Percentiles rank a stretch among this genome's conserved stretches.
These are phyloP conservation scores for Monilinia fructicola DNA, from an alignment of 2,329 filamentous ascomycete species.

Conservation along the genomic window DNA sequence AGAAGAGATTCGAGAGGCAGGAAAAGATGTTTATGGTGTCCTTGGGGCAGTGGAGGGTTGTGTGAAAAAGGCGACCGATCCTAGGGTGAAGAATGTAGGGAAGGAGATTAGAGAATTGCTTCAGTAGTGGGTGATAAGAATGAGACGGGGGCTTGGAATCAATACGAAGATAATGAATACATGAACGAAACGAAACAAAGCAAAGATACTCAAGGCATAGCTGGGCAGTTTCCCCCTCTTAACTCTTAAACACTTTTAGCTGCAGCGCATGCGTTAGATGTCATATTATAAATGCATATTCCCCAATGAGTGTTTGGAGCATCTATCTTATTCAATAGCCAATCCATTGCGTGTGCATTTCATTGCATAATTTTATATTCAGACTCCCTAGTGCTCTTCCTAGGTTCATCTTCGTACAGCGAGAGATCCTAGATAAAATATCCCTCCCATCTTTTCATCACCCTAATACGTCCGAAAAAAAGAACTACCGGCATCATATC, in stretches of 20 bases:
- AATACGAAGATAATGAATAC: conserved; percentile 9
- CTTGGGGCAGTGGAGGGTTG: conserved; percentile 48
- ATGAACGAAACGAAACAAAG: conserved; percentile 1
- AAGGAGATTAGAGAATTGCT: conserved; percentile 51
- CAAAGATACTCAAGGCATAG: background rate
- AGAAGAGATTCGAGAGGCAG: conserved; percentile 55
- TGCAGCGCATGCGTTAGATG: background rate
- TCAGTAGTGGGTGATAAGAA: conserved; percentile 18
- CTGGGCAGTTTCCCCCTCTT: background rate
- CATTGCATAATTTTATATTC: too few species aligned
- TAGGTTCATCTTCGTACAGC: too few species aligned
- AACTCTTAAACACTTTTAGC: too few species aligned
- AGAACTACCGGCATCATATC: too few species aligned
- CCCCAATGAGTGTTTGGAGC: background rate
- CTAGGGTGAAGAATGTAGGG: conserved; percentile 58
- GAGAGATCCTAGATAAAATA: background rate
- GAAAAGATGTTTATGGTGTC: conserved; percentile 57
- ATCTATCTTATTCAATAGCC: too few species aligned
- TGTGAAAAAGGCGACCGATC: conserved; percentile 56
- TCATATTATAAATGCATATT: background rate
- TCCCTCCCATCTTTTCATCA: background rate
- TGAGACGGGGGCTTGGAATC: too few species aligned
- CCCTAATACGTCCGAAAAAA: background rate
- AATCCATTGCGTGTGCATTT: too few species aligned
- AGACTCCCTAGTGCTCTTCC: too few species aligned